A percentile compares a stretch with the other conserved stretches of the same genome.
Conservation (phyloP, 2,329 filamentous ascomycete genomes). For the Claviceps fusiformis region DNA sequence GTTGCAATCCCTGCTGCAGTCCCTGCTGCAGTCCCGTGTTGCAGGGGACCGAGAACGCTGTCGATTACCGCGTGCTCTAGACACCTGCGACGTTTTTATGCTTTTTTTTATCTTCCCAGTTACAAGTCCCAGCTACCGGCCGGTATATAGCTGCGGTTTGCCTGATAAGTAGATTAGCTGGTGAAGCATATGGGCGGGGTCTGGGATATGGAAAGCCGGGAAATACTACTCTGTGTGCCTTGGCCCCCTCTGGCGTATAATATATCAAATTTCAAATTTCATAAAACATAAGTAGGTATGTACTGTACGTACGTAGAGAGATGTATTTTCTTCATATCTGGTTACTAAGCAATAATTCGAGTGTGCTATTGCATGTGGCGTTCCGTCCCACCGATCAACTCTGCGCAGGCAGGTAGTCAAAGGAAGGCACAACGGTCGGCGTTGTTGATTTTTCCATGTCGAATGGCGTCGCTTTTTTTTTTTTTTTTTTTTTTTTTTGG, state of each 20-base stretch:
- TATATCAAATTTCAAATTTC: background rate
- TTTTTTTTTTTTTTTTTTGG: background rate
- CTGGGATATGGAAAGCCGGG: no score
- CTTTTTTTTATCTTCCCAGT: no score
- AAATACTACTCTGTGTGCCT: no score
- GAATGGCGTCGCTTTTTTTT: background rate
- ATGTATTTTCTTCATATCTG: no score
- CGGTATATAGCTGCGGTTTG: background rate
- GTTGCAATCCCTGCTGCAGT: no score
- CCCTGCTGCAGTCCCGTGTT: no score
- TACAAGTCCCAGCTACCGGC: background rate
- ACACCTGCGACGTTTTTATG: no score
- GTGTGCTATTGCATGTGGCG: background rate
- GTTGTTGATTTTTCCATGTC: background rate
- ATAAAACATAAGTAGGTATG: background rate
- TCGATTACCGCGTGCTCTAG: background rate
- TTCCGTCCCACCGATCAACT: constrained; percentile 2
- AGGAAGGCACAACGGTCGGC: background rate
- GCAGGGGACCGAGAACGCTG: background rate
- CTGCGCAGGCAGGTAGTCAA: background rate
- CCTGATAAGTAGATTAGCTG: no score
- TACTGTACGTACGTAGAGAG: background rate
- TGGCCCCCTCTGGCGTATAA: background rate
- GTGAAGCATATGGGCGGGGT: no score
- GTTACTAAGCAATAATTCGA: background rate